A percentile compares a stretch with the other conserved stretches of the same genome.
These are phyloP conservation scores for Elsinoe perseae DNA, from an alignment of 2,329 filamentous ascomycete genomes.

Conservation along the genomic window DNA sequence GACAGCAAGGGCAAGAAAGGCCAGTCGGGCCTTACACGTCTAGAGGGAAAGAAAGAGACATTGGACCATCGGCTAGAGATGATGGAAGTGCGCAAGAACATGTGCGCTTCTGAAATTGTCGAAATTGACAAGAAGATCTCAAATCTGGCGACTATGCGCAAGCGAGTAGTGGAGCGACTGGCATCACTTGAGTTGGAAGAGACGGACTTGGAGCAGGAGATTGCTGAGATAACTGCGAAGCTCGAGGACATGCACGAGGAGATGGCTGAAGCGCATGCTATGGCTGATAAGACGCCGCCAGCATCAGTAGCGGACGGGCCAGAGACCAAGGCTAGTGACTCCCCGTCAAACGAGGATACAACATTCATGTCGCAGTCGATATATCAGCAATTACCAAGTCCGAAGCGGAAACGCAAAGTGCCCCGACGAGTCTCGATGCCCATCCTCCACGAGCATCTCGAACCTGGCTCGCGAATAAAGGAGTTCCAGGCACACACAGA, in stretches of 20 bases:
- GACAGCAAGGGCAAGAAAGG: constrained; percentile 54
- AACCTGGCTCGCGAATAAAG: constrained; percentile 78
- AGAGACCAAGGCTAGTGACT: constrained; percentile 23
- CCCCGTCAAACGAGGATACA: constrained; percentile 41
- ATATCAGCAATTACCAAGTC: constrained; percentile 80
- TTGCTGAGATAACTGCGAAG: constrained; percentile 53
- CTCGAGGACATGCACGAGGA: constrained; percentile 57
- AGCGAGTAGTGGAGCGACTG: constrained; percentile 79
- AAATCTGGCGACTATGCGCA: constrained; percentile 86
- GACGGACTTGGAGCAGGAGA: constrained; percentile 77
- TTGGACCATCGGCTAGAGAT: constrained; percentile 84
- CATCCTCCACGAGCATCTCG: constrained; percentile 89
- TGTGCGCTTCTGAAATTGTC: constrained; percentile 91
- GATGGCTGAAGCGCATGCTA: constrained; percentile 42
- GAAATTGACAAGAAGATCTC: constrained; percentile 97
- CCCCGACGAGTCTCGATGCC: constrained; percentile 78
- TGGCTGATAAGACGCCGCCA: constrained; percentile 35
- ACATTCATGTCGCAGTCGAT: constrained; percentile 97
- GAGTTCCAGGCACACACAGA: constrained; percentile 86
- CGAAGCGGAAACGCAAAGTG: constrained; percentile 47
- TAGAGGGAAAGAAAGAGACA: constrained; percentile 71
- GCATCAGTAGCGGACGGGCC: constrained; percentile 16
- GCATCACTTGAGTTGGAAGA: constrained; percentile 87
- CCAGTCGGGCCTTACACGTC: constrained; percentile 59
- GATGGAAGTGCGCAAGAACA: constrained; percentile 87